phyloP scores from a whole-genome alignment of 345 rosid genomes.

The Raphanus raphanistrum region DNA sequence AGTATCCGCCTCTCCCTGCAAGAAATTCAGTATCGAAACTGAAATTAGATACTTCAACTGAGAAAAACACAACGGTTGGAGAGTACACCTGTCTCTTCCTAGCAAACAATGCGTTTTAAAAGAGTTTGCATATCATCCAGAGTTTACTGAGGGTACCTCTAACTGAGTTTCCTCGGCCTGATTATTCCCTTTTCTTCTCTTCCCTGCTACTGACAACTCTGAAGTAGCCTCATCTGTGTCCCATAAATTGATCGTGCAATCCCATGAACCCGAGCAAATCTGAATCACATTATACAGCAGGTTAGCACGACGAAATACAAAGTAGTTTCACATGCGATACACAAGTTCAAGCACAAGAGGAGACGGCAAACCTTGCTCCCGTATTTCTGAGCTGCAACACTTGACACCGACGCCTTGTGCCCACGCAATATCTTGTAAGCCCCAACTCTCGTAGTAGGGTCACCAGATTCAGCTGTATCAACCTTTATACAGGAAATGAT shows the following conservation, averaged over 20 bases:
- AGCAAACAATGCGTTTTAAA: neutral
- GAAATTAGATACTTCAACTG: constrained; percentile 8
- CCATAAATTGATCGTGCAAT: constrained; percentile 87
- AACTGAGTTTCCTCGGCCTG: constrained; percentile 58
- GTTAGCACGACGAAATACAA: constrained; percentile 11
- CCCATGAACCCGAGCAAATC: constrained; percentile 98
- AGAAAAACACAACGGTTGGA: constrained; percentile 2
- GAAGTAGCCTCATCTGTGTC: constrained; percentile 51
- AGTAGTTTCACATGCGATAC: constrained; percentile 8
- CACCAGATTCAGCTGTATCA: constrained; percentile 45
- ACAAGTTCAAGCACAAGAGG: constrained; percentile 5
- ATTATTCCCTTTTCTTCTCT: constrained; percentile 83
- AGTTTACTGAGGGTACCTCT: constrained; percentile 54
- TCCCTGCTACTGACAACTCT: constrained; percentile 59
- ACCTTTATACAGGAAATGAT: constrained; percentile 48
- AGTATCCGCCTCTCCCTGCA: constrained; percentile 73
- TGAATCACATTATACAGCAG: constrained; percentile 32
- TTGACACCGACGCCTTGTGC: constrained; percentile 85
- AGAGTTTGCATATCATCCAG: constrained; percentile 3
- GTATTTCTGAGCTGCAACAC: constrained; percentile 64
- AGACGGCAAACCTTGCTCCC: constrained; percentile 65
- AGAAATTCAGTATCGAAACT: neutral
- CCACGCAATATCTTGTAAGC: constrained; percentile 82
- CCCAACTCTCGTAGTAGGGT: constrained; percentile 52
- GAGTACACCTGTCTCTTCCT: constrained; percentile 7